A percentile compares a stretch with the other conserved stretches of the same genome.
phyloP scores from a whole-genome alignment of 225 moss, liverwort and hornwort species.

The Rhytidiadelphus loreus region DNA sequence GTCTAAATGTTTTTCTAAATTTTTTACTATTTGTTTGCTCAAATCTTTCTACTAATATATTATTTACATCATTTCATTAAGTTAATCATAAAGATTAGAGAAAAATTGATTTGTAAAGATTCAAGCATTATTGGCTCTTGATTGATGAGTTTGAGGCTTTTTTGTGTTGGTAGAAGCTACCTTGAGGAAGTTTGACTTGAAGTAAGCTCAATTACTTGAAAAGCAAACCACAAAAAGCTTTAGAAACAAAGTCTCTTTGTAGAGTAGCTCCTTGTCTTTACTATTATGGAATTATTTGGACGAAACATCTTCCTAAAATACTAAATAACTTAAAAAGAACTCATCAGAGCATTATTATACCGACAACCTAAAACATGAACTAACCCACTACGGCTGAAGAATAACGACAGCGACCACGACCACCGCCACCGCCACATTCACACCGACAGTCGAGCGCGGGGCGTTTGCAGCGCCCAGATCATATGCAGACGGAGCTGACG shows the following conservation, averaged over 20 bases:
- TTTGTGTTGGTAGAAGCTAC: background rate
- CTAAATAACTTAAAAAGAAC: background rate
- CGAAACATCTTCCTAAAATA: background rate
- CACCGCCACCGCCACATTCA: background rate
- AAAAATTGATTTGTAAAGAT: background rate
- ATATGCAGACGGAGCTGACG: too few relatives aligned
- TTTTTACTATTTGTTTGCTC: too few relatives aligned
- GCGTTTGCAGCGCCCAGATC: background rate
- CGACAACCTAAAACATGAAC: background rate
- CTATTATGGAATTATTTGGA: background rate
- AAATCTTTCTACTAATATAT: background rate
- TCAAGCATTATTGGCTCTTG: background rate
- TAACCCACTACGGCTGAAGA: background rate
- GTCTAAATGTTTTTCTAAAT: too few relatives aligned
- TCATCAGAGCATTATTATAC: background rate
- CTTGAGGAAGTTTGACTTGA: background rate
- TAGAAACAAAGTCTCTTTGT: background rate
- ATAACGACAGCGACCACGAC: background rate
- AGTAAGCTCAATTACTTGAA: background rate
- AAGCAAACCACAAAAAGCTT: background rate
- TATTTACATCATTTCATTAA: background rate
- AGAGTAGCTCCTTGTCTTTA: background rate
- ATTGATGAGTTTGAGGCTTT: background rate
- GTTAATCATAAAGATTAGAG: background rate
- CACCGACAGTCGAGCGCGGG: too few relatives aligned